These are phyloP conservation scores for Schizothecium vesticola DNA, from an alignment of 495 filamentous ascomycete species.

Conservation along the genomic window DNA sequence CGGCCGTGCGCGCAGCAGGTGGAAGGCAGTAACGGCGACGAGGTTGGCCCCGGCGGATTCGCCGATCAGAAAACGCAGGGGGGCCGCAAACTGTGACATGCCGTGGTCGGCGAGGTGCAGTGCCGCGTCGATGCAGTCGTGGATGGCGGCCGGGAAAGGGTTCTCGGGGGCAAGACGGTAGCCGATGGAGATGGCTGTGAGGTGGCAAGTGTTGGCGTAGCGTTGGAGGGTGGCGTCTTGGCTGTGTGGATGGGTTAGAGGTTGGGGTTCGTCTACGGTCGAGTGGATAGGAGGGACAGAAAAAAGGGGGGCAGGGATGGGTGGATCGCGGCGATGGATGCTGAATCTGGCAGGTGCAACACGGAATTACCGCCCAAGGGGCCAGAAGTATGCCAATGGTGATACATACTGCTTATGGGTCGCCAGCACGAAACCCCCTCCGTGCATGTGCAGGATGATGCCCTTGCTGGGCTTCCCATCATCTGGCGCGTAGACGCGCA, in stretches of 20 bases:
- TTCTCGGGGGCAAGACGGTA: constrained; percentile 58
- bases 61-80: constrained; percentile 3
- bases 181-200: constrained; percentile 42
- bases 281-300: too few species aligned
- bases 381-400: too few species aligned
- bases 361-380: too few species aligned
- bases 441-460: constrained; percentile 1
- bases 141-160: constrained; percentile 45
- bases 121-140: constrained; percentile 42
- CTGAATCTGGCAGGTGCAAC: too few species aligned
- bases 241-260: too few species aligned
- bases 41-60: constrained; percentile 8
- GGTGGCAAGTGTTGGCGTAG: constrained; percentile 8
- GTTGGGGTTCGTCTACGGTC: too few species aligned
- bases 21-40: constrained; percentile 2
- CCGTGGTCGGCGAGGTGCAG: constrained; percentile 9
- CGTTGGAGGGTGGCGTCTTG: constrained; percentile 5
- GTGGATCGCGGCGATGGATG: too few species aligned
- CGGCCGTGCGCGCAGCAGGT: constrained; percentile 2
- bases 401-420: too few species aligned
- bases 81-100: not conserved
- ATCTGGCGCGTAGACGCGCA: not conserved
- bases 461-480: not conserved
- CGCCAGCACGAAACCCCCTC: not conserved
- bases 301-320: too few species aligned